phyloP scores from a whole-genome alignment of 2,329 filamentous ascomycete species.

The Celoporthe dispersa region DNA sequence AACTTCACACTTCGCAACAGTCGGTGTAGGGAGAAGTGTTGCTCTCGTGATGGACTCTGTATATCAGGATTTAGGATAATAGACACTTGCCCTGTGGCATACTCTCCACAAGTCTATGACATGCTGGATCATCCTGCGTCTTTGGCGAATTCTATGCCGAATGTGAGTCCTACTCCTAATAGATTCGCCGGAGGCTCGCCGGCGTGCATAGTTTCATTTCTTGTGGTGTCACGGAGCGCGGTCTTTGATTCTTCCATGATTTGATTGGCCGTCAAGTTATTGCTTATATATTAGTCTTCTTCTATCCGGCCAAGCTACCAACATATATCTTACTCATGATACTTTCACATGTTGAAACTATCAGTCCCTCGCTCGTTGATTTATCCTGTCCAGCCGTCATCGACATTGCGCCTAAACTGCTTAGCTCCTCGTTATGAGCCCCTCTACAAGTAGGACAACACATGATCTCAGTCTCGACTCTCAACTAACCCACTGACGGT shows the following conservation, averaged over 20 bases:
- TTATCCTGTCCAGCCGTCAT: not conserved
- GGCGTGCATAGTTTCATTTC: not conserved
- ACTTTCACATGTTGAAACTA: not conserved
- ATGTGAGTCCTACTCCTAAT: not conserved
- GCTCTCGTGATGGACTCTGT: not conserved
- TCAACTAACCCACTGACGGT: not conserved
- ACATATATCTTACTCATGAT: not conserved
- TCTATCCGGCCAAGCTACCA: not conserved
- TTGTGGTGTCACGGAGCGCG: not conserved
- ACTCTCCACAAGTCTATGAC: too few relatives aligned
- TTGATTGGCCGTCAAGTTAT: not conserved
- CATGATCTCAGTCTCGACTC: not conserved
- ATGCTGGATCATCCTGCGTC: not conserved
- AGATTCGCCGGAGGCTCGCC: not conserved
- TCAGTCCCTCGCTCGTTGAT: not conserved
- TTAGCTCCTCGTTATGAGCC: not conserved
- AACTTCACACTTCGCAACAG: not conserved
- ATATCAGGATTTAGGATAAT: not conserved
- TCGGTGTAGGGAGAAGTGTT: not conserved
- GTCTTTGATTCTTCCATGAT: not conserved
- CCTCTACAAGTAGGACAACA: not conserved
- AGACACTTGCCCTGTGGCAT: too few relatives aligned
- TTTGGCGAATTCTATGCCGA: too few relatives aligned
- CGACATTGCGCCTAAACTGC: too few relatives aligned
- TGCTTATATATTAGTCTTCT: not conserved